Base-by-base conservation (phyloP, 2,329 filamentous ascomycete genomes). In the Botrytis fragariae region DNA sequence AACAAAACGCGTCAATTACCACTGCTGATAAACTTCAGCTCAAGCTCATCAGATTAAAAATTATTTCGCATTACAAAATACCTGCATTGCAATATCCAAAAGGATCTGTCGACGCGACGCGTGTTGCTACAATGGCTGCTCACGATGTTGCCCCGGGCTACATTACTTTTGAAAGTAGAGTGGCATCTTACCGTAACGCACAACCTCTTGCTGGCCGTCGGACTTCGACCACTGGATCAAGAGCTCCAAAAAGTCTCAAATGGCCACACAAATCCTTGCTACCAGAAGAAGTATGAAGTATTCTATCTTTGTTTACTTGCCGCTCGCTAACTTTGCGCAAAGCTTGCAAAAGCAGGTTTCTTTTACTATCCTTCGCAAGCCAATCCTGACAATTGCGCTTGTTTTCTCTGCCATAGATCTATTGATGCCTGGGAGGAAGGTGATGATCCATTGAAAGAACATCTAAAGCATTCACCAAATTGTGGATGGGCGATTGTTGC, bases 321-420 rank as follows among this genome's bases (percentile, higher is more conserved):
- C 18, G 35, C 18, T 16, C 48, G n/a, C 65, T 69, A n/a, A 69
- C 37, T 12, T 32, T 32, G 65, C 48, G 60, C 65, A 62, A 80
- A 97, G 92, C 91, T 99, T 79, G 95, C 96, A 7, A 90, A 89
- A 80, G 95, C 96, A 73, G 96, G 96, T 54, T 97, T 99, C 84
- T 96, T 92, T 84, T 98, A 93, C 84, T 89, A 91, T 74, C 95
- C 96, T 2, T 89, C 88, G 22, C 86, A 89, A 69, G 87, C 89
- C 64, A 93, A 90, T 79, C 91, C 91, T 54, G 96, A 99, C 82
- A 98, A 98, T 82, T 93, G 93, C 65, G 88, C 90, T 77, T 99
- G 96, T 82, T 98, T 97, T 82, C 86, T 94, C 54, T 99, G 96
- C 84, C 85, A 90, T 75, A 92, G 93, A 81, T 89, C 91, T 72